Base-by-base conservation (phyloP, 257 asterid species). In the Mitragyna speciosa region DNA sequence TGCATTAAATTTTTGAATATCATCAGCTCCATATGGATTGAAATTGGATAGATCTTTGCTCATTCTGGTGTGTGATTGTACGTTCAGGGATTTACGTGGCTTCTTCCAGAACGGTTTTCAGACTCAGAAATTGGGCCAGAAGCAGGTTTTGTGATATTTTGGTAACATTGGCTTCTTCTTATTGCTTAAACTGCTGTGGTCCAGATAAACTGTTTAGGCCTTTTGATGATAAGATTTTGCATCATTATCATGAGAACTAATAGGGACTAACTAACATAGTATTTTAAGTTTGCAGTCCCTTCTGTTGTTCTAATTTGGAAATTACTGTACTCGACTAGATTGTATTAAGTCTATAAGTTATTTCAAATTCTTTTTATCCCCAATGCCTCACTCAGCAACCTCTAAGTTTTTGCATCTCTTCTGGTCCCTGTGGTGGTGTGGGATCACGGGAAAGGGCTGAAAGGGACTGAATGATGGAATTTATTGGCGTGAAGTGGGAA, bases 61-160 rank as follows among this genome's bases (percentile, higher is more conserved):
- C 56, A 80, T 52, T 84, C 39, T 54, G 45, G 33, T 69, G 49
- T 84, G 80, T 77, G 28, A 78, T 71, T 82, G n/a, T 77, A 58
- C 78, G 52, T 76, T 36, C 92, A 95, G 99, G 99, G 99, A 75
- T 88, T 95, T 87, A 95, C 99, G 49, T 95, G 99, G 99, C 91
- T 95, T 85, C 98, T 95, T 73, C 99, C 99, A 0, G 99, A 95
- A 83, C 88, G 98, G 70, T 95, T 95, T 88, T 91, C 97, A n/a
- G 93, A 92, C 30, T 95, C 99, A 77, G 99, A 96, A 87, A 94
- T 94, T 52, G 99, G 97, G 70, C 98, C 98, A 82, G 99, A 96
- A 94, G 97, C 96, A 91, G 99, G 98, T 93, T 87, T 91, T 91
- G 96, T 96, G 91, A 88, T 87, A 85, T 84, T 93, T 95, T 84